Evolutionary conservation across 2,329 filamentous ascomycete species (phyloP).

Genomic region (Colletotrichum scovillei): DNA sequence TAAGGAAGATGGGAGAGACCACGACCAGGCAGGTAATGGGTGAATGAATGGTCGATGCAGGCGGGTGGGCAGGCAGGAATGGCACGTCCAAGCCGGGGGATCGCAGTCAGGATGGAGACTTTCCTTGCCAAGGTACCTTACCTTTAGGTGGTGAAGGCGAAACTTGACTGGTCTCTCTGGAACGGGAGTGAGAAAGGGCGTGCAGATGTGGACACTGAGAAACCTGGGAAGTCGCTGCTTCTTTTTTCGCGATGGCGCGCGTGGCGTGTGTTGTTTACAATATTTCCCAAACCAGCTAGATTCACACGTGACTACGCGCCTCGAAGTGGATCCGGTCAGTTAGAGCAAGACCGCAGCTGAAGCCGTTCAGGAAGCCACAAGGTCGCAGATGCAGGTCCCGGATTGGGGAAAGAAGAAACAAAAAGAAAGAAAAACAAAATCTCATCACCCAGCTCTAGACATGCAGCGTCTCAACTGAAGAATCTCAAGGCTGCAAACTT

Average conservation of each 20-base stretch:
- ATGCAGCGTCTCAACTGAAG: constrained; percentile 35
- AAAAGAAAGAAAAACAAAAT: constrained; percentile 20
- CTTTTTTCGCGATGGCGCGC: constrained; percentile 36
- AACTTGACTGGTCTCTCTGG: constrained; percentile 24
- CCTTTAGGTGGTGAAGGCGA: not conserved
- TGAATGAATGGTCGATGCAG: constrained; percentile 5
- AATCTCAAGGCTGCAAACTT: constrained; percentile 18
- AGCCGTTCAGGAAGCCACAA: not conserved
- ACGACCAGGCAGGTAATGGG: not conserved
- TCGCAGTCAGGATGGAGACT: constrained; percentile 24
- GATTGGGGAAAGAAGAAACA: not conserved
- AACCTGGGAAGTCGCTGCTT: not conserved
- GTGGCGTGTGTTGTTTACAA: constrained; percentile 36
- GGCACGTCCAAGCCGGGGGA: constrained; percentile 24
- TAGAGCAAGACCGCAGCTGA: constrained; percentile 12
- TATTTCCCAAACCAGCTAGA: constrained; percentile 27
- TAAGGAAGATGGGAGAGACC: not conserved
- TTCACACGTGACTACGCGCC: constrained; percentile 33
- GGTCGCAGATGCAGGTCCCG: constrained; percentile 29
- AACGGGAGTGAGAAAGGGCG: constrained; percentile 14
- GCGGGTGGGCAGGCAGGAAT: constrained; percentile 23
- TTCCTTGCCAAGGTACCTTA: not conserved
- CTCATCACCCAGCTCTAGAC: constrained; percentile 13
- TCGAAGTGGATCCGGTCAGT: not conserved
- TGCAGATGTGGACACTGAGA: constrained; percentile 11